These are phyloP conservation scores for Colletotrichum somersetense DNA, from an alignment of 2,329 filamentous ascomycete genomes.

Conservation along the genomic window DNA sequence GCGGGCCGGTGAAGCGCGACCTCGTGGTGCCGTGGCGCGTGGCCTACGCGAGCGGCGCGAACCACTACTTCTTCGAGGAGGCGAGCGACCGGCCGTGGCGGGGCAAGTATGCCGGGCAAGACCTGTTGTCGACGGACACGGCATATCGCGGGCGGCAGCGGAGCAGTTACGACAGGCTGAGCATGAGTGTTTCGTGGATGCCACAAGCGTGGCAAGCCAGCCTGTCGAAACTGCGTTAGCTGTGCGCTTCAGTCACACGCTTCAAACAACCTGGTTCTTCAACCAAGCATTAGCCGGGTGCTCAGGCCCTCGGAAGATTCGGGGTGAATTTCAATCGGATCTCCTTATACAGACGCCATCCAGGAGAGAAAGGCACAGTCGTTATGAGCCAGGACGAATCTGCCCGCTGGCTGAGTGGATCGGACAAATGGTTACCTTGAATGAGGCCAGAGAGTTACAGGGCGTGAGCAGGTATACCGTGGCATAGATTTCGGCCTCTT, in stretches of 20 bases:
- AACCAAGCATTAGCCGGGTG: not conserved
- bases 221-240: not conserved
- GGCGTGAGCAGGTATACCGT: not conserved
- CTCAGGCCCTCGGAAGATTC: not conserved
- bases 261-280: not conserved
- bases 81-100: slow-evolving; percentile 47
- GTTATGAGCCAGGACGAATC: slow-evolving; percentile 22
- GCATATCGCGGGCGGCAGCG: slow-evolving; percentile 35
- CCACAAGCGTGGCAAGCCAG: slow-evolving; percentile 41
- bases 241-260: not conserved
- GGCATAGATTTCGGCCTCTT: not conserved
- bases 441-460: not conserved
- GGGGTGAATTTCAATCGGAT: not conserved
- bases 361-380: not conserved
- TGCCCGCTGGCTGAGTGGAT: not conserved
- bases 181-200: slow-evolving; percentile 54
- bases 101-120: slow-evolving; percentile 45
- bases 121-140: slow-evolving; percentile 25
- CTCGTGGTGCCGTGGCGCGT: slow-evolving; percentile 59
- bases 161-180: slow-evolving; percentile 47
- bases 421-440: not conserved
- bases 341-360: not conserved
- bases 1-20: slow-evolving; percentile 52
- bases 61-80: slow-evolving; percentile 60
- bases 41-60: slow-evolving; percentile 52